Percentiles rank a stretch among this genome's conserved stretches.
Conservation (phyloP, 129 eudicot genomes). For the Calendula officinalis region DNA sequence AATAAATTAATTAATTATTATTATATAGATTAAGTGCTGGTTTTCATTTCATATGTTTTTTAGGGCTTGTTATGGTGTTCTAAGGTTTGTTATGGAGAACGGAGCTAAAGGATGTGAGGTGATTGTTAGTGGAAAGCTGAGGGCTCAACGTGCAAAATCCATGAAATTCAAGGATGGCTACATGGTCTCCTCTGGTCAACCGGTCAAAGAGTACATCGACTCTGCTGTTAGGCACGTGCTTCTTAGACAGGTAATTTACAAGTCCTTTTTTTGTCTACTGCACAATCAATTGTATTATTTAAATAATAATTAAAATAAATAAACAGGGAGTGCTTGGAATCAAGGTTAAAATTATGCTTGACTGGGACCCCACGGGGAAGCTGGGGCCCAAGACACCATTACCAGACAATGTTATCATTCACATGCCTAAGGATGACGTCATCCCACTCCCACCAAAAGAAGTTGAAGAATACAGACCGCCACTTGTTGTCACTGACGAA, state of each 20-base stretch:
- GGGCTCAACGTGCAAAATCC: slow-evolving; percentile 73
- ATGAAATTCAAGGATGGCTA: slow-evolving; percentile 80
- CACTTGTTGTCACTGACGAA: slow-evolving; percentile 25
- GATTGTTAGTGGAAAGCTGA: slow-evolving; percentile 64
- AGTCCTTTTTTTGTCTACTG: not conserved
- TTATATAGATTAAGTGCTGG: not conserved
- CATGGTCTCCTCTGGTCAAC: slow-evolving; percentile 75
- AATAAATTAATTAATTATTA: not conserved
- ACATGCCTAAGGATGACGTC: slow-evolving; percentile 42
- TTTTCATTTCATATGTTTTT: not conserved
- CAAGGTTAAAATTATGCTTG: slow-evolving; percentile 58
- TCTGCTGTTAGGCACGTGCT: slow-evolving; percentile 74
- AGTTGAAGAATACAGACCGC: slow-evolving; percentile 30
- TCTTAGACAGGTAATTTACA: slow-evolving; percentile 53
- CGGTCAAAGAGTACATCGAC: slow-evolving; percentile 64
- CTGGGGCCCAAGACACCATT: slow-evolving; percentile 54
- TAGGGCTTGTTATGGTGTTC: slow-evolving; percentile 72
- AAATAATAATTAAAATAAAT: too few species aligned
- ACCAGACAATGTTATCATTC: slow-evolving; percentile 49
- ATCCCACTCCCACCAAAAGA: slow-evolving; percentile 24
- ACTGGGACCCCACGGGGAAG: slow-evolving; percentile 55
- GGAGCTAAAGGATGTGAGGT: slow-evolving; percentile 85
- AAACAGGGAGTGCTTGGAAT: slow-evolving; percentile 59
- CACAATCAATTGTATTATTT: too few species aligned
- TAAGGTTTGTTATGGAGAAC: slow-evolving; percentile 60